phyloP scores from a whole-genome alignment of 164 flowering plant species.

The Santalum album region DNA sequence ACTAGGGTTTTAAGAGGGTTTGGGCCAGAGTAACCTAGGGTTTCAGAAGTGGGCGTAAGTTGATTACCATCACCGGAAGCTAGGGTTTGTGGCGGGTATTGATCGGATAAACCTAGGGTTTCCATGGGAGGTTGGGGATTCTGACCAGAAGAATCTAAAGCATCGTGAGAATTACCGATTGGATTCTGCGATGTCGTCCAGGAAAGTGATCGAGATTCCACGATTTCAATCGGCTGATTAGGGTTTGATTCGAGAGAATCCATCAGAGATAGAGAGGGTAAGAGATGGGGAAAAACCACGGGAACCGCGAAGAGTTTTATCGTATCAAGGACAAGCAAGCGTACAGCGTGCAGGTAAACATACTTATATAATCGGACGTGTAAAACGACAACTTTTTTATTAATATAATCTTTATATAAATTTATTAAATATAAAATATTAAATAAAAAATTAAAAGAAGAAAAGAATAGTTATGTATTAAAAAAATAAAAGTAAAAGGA shows the following conservation, averaged over 20 bases:
- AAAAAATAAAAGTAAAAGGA: too few relatives aligned
- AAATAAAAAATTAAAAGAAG: too few relatives aligned
- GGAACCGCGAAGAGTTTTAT: too few relatives aligned
- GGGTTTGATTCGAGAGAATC: not conserved
- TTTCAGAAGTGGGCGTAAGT: not conserved
- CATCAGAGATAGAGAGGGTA: not conserved
- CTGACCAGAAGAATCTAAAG: not conserved
- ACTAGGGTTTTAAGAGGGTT: not conserved
- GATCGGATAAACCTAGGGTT: slow-evolving; percentile 2
- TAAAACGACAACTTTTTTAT: too few relatives aligned
- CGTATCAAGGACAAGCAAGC: too few relatives aligned
- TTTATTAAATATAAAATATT: too few relatives aligned
- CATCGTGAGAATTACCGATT: not conserved
- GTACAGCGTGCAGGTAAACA: too few relatives aligned
- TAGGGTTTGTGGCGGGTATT: not conserved
- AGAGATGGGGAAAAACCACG: too few relatives aligned
- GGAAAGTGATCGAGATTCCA: not conserved
- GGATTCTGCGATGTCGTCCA: not conserved
- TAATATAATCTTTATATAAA: too few relatives aligned
- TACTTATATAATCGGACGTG: too few relatives aligned
- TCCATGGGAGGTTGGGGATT: slow-evolving; percentile 1
- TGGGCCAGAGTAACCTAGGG: not conserved
- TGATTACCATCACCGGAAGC: not conserved
- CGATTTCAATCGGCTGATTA: not conserved
- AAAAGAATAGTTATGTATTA: too few relatives aligned